Evolutionary conservation across 2,329 filamentous ascomycete species (phyloP).

Genomic region (Lecanicillium sp.): DNA sequence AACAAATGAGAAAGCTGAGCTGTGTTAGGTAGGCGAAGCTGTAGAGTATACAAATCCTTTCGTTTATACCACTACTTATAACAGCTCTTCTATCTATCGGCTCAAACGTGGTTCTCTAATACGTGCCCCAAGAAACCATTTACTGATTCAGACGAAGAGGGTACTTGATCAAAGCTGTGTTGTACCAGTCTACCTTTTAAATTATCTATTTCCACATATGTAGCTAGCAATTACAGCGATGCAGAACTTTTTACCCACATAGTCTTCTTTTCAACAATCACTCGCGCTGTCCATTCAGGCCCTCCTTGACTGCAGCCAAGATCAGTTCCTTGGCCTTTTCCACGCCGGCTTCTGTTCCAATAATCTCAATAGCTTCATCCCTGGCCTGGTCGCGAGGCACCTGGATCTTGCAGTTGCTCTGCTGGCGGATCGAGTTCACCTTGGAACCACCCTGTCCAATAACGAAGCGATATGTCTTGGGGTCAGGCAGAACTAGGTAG

Average conservation of each 20-base stretch:
- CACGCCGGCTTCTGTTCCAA: slow-evolving; percentile 69
- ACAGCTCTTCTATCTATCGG: too few relatives aligned
- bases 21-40: too few relatives aligned
- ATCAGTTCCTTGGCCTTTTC: slow-evolving; percentile 87
- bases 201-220: too few relatives aligned
- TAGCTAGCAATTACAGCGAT: too few relatives aligned
- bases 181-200: too few relatives aligned
- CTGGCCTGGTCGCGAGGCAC: slow-evolving; percentile 73
- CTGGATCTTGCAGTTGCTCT: slow-evolving; percentile 89
- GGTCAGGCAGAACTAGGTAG: slow-evolving; percentile 84
- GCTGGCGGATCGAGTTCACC: slow-evolving; percentile 86
- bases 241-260: neutral
- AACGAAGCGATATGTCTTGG: slow-evolving; percentile 79
- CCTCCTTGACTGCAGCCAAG: slow-evolving; percentile 68
- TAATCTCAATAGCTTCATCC: slow-evolving; percentile 83
- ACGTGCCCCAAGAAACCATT: too few relatives aligned
- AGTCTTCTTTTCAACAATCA: slow-evolving; percentile 3
- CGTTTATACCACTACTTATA: too few relatives aligned
- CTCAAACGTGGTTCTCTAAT: too few relatives aligned
- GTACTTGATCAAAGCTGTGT: too few relatives aligned
- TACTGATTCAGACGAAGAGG: too few relatives aligned
- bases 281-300: slow-evolving; percentile 29
- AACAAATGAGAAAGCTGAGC: too few relatives aligned
- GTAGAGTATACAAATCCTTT: too few relatives aligned
- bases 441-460: slow-evolving; percentile 84